Evolutionary conservation across 2,329 filamentous ascomycete genomes (phyloP).

Genomic region (Tolypocladium capitatum): DNA sequence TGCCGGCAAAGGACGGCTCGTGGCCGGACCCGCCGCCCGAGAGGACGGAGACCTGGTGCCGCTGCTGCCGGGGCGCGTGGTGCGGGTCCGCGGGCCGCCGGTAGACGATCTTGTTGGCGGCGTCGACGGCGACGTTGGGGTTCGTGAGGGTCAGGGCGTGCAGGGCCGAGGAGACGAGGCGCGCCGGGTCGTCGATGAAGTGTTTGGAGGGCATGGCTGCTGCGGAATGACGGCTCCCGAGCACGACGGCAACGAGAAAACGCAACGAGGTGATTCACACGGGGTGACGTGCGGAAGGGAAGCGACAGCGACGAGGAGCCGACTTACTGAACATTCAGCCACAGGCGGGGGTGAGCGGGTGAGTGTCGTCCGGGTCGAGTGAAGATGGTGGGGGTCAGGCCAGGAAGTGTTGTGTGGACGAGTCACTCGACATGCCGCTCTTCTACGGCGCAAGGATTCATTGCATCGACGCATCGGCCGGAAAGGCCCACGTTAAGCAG

Average conservation of each 20-base stretch:
- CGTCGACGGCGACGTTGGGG: constrained; percentile 67
- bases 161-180: constrained; percentile 66
- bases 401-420: too few relatives aligned
- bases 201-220: constrained; percentile 52
- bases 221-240: not conserved
- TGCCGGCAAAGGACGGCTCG: constrained; percentile 76
- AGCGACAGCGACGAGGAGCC: not conserved
- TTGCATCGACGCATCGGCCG: not conserved
- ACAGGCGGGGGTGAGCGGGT: not conserved
- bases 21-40: constrained; percentile 85
- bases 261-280: not conserved
- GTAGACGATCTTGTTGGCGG: constrained; percentile 73
- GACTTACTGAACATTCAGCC: not conserved
- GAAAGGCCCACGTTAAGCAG: not conserved
- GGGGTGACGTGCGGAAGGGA: not conserved
- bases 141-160: constrained; percentile 70
- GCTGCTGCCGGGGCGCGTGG: constrained; percentile 16
- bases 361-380: not conserved
- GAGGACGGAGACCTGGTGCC: constrained; percentile 68
- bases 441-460: not conserved
- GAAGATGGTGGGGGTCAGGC: not conserved
- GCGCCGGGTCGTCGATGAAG: constrained; percentile 74
- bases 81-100: constrained; percentile 31
- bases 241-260: not conserved
- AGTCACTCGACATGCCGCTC: too few relatives aligned